A percentile compares a stretch with the other conserved stretches of the same genome.
These are phyloP conservation scores for Colletotrichum falcatum DNA, from an alignment of 2,329 filamentous ascomycete species.

Conservation along the genomic window DNA sequence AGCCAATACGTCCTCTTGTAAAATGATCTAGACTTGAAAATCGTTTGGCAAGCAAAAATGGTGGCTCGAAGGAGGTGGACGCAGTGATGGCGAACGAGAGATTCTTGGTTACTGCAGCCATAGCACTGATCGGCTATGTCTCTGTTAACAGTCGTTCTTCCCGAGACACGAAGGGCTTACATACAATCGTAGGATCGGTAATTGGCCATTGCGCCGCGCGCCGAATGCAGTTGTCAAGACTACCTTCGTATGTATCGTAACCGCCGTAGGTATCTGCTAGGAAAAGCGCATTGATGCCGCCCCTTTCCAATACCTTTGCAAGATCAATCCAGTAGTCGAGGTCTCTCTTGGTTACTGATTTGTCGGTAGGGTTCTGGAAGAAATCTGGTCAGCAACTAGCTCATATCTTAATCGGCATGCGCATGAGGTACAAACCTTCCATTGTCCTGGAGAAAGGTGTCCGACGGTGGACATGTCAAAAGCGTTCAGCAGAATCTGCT, in stretches of 20 bases:
- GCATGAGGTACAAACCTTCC: slow-evolving; percentile 63
- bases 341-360: slow-evolving; percentile 69
- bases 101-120: slow-evolving; percentile 75
- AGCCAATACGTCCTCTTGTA: slow-evolving; percentile 70
- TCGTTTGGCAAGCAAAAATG: slow-evolving; percentile 70
- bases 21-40: slow-evolving; percentile 74
- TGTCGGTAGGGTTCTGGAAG: slow-evolving; percentile 68
- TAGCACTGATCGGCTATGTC: slow-evolving; percentile 68
- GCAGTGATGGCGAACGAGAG: slow-evolving; percentile 72
- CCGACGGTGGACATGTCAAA: slow-evolving; percentile 71
- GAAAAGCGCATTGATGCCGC: slow-evolving; percentile 73
- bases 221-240: slow-evolving; percentile 70
- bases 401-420: background rate
- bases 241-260: slow-evolving; percentile 72
- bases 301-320: slow-evolving; percentile 70
- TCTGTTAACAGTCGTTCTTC: background rate
- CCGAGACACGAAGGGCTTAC: slow-evolving; percentile 43
- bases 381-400: slow-evolving; percentile 22
- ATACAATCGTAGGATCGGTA: slow-evolving; percentile 72
- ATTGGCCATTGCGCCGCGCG: slow-evolving; percentile 74
- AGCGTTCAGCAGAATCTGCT: slow-evolving; percentile 68
- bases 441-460: slow-evolving; percentile 74
- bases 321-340: slow-evolving; percentile 74
- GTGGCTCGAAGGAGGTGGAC: slow-evolving; percentile 72
- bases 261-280: slow-evolving; percentile 75